Evolutionary conservation across 2,329 filamentous ascomycete species (phyloP).

Genomic region (Stylonectria norvegica): DNA sequence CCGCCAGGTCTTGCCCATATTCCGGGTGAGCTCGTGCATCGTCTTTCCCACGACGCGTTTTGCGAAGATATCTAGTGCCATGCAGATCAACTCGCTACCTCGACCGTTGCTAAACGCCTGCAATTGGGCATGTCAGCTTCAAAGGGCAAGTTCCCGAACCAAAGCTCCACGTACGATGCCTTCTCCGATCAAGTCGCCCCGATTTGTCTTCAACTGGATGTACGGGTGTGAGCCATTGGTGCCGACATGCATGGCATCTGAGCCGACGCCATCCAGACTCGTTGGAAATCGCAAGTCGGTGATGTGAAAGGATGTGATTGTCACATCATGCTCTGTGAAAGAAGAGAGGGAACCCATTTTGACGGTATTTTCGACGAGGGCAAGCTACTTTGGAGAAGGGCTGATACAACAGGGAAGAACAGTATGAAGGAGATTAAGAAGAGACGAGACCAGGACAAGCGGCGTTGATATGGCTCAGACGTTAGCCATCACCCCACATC

Average conservation of each 20-base stretch:
- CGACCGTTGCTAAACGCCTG: conserved; percentile 79
- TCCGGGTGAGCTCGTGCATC: conserved; percentile 69
- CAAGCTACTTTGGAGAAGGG: neutral
- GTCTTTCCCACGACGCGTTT: conserved; percentile 72
- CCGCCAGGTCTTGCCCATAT: conserved; percentile 89
- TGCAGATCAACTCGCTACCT: conserved; percentile 88
- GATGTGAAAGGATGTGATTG: neutral
- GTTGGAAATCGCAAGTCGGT: conserved; percentile 76
- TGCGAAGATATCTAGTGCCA: conserved; percentile 76
- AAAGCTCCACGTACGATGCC: conserved; percentile 60
- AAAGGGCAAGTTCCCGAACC: neutral
- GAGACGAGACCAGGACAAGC: neutral
- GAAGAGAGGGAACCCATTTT: conserved; percentile 8
- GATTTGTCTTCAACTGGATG: conserved; percentile 83
- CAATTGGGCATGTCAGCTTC: conserved; percentile 2
- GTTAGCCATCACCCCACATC: conserved; percentile 2
- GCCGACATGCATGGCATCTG: conserved; percentile 93
- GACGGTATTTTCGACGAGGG: neutral
- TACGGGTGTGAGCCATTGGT: conserved; percentile 91
- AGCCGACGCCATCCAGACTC: conserved; percentile 94
- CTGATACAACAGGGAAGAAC: neutral
- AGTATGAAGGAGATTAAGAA: neutral
- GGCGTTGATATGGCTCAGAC: conserved; percentile 6
- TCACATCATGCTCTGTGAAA: conserved; percentile 18
- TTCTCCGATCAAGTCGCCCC: conserved; percentile 60